phyloP scores from a whole-genome alignment of 169 alveolate genomes.

The Plasmodium blacklocki region DNA sequence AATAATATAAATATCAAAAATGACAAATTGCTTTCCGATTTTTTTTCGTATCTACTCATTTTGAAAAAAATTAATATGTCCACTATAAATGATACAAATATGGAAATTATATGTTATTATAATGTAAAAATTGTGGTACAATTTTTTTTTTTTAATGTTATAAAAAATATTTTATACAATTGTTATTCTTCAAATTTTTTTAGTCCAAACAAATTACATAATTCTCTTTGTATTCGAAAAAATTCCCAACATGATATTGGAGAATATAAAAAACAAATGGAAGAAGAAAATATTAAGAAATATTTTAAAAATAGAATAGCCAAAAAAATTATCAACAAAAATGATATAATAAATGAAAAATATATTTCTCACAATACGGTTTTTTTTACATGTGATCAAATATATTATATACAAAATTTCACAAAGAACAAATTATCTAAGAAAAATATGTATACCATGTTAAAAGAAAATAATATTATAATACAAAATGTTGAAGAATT shows the following conservation, averaged over 20 bases:
- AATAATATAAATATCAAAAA: not conserved
- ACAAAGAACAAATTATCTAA: slow-evolving; percentile 19
- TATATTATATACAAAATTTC: slow-evolving; percentile 20
- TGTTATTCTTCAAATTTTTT: slow-evolving; percentile 48
- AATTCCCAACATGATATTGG: not conserved
- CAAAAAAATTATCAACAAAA: slow-evolving; percentile 19
- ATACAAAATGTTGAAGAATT: slow-evolving; percentile 22
- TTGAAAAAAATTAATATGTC: slow-evolving; percentile 67
- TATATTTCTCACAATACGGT: slow-evolving; percentile 28
- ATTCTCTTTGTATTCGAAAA: slow-evolving; percentile 12
- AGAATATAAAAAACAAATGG: slow-evolving; percentile 2
- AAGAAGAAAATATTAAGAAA: not conserved
- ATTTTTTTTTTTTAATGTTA: slow-evolving; percentile 48
- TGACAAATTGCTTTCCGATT: not conserved
- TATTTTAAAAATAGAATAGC: slow-evolving; percentile 33
- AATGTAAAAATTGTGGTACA: slow-evolving; percentile 55
- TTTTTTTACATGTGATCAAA: slow-evolving; percentile 53
- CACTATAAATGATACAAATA: slow-evolving; percentile 60
- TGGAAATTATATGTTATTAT: slow-evolving; percentile 58
- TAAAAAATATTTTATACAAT: slow-evolving; percentile 55
- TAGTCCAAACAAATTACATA: slow-evolving; percentile 44
- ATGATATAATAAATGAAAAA: slow-evolving; percentile 49
- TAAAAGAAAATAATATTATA: slow-evolving; percentile 33
- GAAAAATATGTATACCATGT: slow-evolving; percentile 3
- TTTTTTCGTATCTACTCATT: slow-evolving; percentile 14